Percentiles rank a stretch among this genome's conserved stretches.
phyloP scores from a whole-genome alignment of 306 rosid genomes.

The Cucumis hystrix region DNA sequence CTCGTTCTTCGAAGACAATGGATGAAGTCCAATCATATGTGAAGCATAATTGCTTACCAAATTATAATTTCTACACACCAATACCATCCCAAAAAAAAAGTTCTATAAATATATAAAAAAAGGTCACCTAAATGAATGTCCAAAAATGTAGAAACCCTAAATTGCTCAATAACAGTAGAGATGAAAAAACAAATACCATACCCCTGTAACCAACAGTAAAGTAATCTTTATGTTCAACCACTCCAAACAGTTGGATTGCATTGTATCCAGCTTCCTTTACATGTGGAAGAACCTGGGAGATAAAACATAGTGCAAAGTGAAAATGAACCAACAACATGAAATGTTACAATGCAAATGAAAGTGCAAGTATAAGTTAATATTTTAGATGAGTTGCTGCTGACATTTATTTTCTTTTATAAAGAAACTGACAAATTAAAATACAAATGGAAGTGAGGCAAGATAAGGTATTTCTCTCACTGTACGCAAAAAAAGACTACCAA shows the following conservation, averaged over 20 bases:
- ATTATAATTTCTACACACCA: not conserved
- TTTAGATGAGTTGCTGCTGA: not conserved
- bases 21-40: not conserved
- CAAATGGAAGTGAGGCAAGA: not conserved
- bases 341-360: not conserved
- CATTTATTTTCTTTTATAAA: not conserved
- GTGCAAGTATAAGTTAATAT: not conserved
- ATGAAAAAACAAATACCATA: slow-evolving; percentile 26
- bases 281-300: slow-evolving; percentile 75
- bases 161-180: not conserved
- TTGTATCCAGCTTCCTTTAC: slow-evolving; percentile 86
- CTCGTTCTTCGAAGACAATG: not conserved
- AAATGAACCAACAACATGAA: not conserved
- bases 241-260: slow-evolving; percentile 81
- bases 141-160: slow-evolving; percentile 3
- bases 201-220: slow-evolving; percentile 91
- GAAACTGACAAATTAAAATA: not conserved
- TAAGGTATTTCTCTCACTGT: not conserved
- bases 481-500: not conserved
- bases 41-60: not conserved
- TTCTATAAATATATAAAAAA: not conserved
- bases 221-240: slow-evolving; percentile 89
- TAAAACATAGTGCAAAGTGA: slow-evolving; percentile 8
- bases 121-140: not conserved
- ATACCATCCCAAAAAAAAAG: not conserved